phyloP scores from a whole-genome alignment of 2,329 filamentous ascomycete species.

The Ampelomyces quisqualis region DNA sequence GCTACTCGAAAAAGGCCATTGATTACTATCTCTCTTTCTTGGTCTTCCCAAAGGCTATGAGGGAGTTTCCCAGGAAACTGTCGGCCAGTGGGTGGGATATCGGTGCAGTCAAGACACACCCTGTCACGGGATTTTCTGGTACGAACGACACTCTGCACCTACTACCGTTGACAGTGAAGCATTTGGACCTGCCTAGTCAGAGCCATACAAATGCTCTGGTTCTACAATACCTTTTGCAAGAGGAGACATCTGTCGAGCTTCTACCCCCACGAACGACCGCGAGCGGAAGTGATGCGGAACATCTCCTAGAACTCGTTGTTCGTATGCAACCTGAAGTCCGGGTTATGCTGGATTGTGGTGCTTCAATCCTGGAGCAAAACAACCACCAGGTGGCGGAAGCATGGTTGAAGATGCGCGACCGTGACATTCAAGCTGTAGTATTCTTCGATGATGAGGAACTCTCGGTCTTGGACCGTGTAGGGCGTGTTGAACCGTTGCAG shows the following conservation, averaged over 20 bases:
- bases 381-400: conserved; percentile 46
- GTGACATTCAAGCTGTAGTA: conserved; percentile 45
- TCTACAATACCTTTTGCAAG: conserved; percentile 57
- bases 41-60: conserved; percentile 63
- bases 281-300: conserved; percentile 35
- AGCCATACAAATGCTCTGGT: conserved; percentile 69
- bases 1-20: conserved; percentile 55
- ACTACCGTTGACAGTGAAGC: conserved; percentile 58
- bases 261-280: conserved; percentile 17
- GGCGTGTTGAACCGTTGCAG: conserved; percentile 52
- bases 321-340: conserved; percentile 46
- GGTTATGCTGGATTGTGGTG: conserved; percentile 71
- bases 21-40: conserved; percentile 63
- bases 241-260: conserved; percentile 37
- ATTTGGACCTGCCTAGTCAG: conserved; percentile 58
- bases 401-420: conserved; percentile 51
- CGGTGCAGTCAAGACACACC: conserved; percentile 48
- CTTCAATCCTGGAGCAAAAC: conserved; percentile 64
- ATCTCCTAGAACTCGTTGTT: conserved; percentile 51
- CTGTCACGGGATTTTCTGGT: conserved; percentile 67
- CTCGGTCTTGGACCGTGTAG: conserved; percentile 54
- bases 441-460: conserved; percentile 62
- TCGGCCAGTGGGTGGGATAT: conserved; percentile 70
- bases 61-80: conserved; percentile 64
- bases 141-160: conserved; percentile 65